Evolutionary conservation across 352 stramenopile genomes (phyloP).

Genomic region (Peronospora farinosa): DNA sequence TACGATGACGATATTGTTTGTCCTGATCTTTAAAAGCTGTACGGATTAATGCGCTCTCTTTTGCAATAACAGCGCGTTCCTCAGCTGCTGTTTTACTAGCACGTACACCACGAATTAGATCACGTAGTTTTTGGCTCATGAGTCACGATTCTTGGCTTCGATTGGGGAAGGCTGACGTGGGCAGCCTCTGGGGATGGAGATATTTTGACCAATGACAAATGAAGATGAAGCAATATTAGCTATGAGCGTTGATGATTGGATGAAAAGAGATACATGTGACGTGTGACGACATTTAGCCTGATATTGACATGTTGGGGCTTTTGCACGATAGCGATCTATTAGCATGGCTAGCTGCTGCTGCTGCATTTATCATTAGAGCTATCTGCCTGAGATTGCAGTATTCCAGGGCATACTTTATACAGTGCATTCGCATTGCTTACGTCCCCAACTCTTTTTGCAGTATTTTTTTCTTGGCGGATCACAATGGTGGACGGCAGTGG

Average conservation of each 20-base stretch:
- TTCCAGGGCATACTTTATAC: too few relatives aligned
- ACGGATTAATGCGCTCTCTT: constrained; percentile 98
- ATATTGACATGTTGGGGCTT: too few relatives aligned
- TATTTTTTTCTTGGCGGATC: too few relatives aligned
- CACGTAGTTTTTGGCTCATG: constrained; percentile 97
- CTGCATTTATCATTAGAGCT: too few relatives aligned
- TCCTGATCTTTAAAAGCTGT: constrained; percentile 98
- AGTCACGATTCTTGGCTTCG: background rate
- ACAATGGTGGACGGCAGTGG: too few relatives aligned
- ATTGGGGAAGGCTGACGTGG: too few relatives aligned
- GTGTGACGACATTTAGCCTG: too few relatives aligned
- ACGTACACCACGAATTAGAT: constrained; percentile 97
- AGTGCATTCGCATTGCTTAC: too few relatives aligned
- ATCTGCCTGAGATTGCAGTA: constrained; percentile 1
- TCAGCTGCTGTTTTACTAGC: constrained; percentile 98
- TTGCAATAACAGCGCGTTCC: constrained; percentile 97
- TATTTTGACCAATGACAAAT: constrained; percentile 19
- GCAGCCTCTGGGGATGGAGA: too few relatives aligned
- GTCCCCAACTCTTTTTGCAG: too few relatives aligned
- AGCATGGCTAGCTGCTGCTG: too few relatives aligned
- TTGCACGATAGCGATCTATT: too few relatives aligned
- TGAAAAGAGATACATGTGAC: constrained; percentile 3
- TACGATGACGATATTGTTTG: constrained; percentile 95
- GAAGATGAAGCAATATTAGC: background rate
- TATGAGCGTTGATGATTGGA: background rate